These are phyloP conservation scores for Trichoderma asperellum DNA, from an alignment of 2,329 filamentous ascomycete species.

Conservation along the genomic window DNA sequence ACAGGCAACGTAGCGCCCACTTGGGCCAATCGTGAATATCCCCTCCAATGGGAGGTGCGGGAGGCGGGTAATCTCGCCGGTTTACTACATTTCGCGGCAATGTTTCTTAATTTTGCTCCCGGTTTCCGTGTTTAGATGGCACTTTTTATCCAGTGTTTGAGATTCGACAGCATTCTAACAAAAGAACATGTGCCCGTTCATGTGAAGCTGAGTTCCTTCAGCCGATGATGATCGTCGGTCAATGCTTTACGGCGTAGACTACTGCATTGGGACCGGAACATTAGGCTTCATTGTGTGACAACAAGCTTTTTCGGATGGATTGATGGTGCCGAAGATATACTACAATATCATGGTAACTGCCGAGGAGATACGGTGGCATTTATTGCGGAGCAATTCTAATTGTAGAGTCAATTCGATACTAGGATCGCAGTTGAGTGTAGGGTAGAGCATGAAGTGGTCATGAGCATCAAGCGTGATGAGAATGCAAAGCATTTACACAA, in stretches of 20 bases:
- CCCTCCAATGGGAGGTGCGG: not conserved
- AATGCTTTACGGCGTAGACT: not conserved
- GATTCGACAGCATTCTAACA: constrained; percentile 12
- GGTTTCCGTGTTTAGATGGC: not conserved
- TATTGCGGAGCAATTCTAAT: not conserved
- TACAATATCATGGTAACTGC: not conserved
- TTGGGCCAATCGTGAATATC: not conserved
- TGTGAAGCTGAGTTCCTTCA: not conserved
- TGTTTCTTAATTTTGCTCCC: not conserved
- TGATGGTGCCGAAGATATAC: not conserved
- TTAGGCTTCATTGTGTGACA: constrained; percentile 1
- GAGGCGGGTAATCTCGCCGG: not conserved
- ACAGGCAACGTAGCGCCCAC: constrained; percentile 25
- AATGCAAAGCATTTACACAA: not conserved
- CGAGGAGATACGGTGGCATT: not conserved
- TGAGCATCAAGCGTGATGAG: not conserved
- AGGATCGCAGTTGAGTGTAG: not conserved
- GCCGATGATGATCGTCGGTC: not conserved
- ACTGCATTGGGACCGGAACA: not conserved
- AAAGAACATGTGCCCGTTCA: not conserved
- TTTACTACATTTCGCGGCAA: too few relatives aligned
- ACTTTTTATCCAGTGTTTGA: not conserved
- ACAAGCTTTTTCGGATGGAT: not conserved
- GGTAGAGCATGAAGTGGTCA: not conserved
- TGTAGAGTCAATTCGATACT: not conserved